These are phyloP conservation scores for Plicaturopsis crispa DNA, from an alignment of 768 basidiomycete species.

Conservation along the genomic window DNA sequence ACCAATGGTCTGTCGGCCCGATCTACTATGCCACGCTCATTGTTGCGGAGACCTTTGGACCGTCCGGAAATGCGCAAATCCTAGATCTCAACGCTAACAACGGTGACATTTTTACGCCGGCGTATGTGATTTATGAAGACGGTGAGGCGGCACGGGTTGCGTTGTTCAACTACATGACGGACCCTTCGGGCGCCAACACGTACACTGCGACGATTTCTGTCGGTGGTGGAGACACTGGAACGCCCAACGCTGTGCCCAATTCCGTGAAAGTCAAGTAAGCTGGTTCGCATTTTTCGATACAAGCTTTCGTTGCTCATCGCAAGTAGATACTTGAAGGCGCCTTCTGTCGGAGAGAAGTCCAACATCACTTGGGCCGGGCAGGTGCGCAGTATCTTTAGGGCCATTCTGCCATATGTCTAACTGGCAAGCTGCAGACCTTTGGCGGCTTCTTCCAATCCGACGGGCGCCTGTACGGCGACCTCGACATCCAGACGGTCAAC, in stretches of 20 bases:
- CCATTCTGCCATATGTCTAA: neutral
- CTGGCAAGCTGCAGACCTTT: conserved; percentile 39
- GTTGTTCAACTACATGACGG: conserved; percentile 68
- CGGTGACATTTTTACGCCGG: conserved; percentile 50
- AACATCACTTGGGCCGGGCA: conserved; percentile 78
- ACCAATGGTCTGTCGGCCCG: conserved; percentile 69
- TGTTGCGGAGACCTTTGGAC: conserved; percentile 65
- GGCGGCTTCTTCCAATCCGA: conserved; percentile 58
- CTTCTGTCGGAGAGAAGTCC: conserved; percentile 47
- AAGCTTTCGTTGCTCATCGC: neutral
- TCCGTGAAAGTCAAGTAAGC: conserved; percentile 48
- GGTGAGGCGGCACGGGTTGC: conserved; percentile 52
- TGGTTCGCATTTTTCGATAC: neutral
- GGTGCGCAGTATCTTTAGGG: conserved; percentile 25
- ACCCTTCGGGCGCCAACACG: conserved; percentile 45
- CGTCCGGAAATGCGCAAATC: conserved; percentile 54
- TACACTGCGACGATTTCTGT: conserved; percentile 45
- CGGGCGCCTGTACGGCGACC: conserved; percentile 52
- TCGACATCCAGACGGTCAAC: conserved; percentile 46
- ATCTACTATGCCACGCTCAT: conserved; percentile 69
- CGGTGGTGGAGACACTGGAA: conserved; percentile 33
- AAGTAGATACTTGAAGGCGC: conserved; percentile 46
- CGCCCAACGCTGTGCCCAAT: conserved; percentile 29
- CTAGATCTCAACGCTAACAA: conserved; percentile 53
- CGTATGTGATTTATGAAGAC: conserved; percentile 72